Percentiles rank a stretch among this genome's conserved stretches.
Evolutionary conservation across 176 grass and related monocot genomes (phyloP).

Genomic region (Poa annua): DNA sequence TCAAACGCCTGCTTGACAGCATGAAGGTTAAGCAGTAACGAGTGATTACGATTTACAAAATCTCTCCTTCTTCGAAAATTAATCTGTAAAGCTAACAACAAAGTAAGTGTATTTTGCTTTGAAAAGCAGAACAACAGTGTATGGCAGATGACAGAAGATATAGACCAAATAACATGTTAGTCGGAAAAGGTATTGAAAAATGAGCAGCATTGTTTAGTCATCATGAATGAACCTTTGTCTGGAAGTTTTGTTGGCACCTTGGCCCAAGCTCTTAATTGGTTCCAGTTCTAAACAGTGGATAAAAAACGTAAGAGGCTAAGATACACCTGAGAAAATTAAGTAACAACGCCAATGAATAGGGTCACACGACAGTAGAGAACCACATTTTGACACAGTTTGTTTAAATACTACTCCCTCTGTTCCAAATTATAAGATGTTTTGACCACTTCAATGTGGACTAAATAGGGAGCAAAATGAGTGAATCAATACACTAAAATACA

Average conservation of each 20-base stretch:
- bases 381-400: slow-evolving; percentile 12
- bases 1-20: background rate
- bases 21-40: background rate
- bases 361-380: slow-evolving; percentile 16
- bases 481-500: too few species aligned
- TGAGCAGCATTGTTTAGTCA: background rate
- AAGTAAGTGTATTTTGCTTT: background rate
- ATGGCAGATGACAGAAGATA: background rate
- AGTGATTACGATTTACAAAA: background rate
- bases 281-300: slow-evolving; percentile 2
- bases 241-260: background rate
- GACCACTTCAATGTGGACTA: too few species aligned
- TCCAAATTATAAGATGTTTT: too few species aligned
- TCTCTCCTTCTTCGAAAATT: background rate
- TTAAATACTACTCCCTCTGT: background rate
- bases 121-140: background rate
- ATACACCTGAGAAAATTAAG: background rate
- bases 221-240: slow-evolving; percentile 2
- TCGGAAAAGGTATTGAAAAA: background rate
- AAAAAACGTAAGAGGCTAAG: background rate
- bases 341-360: background rate
- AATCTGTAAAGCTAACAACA: background rate
- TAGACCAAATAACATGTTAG: background rate
- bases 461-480: too few species aligned
- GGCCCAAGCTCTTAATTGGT: slow-evolving; percentile 17